Evolutionary conservation across 345 rosid species (phyloP).

Genomic region (Lumnitzera littorea): DNA sequence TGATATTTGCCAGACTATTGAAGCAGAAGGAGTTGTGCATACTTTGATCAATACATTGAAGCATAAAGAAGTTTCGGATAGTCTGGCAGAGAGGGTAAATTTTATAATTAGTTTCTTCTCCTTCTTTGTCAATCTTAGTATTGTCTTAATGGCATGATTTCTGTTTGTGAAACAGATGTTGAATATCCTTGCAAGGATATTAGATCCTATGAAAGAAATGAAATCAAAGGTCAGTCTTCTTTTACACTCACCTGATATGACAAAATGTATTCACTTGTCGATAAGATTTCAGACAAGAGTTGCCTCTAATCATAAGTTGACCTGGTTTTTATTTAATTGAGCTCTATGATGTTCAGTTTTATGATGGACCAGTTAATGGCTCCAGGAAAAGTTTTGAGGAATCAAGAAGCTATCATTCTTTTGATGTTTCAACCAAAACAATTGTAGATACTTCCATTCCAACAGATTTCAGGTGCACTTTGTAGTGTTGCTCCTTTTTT

Average conservation of each 20-base stretch:
- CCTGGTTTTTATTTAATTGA: conserved; percentile 10
- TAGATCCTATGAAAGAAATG: conserved; percentile 72
- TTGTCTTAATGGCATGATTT: conserved; percentile 7
- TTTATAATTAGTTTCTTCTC: neutral
- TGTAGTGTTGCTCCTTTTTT: no score
- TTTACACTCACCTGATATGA: conserved; percentile 8
- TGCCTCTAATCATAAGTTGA: conserved; percentile 2
- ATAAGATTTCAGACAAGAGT: neutral
- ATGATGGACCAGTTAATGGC: conserved; percentile 51
- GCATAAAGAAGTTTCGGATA: conserved; percentile 30
- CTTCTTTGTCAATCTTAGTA: neutral
- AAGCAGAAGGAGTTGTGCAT: conserved; percentile 57
- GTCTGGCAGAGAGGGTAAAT: conserved; percentile 53
- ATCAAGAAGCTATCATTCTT: conserved; percentile 12
- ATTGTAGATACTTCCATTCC: conserved; percentile 3
- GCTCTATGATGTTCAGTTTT: conserved; percentile 36
- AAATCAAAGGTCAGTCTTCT: conserved; percentile 56
- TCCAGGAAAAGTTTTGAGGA: conserved; percentile 16
- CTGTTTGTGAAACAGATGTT: conserved; percentile 43
- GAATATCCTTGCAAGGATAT: conserved; percentile 57
- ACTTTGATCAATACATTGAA: conserved; percentile 51
- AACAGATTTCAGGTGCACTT: no score
- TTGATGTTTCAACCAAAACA: conserved; percentile 14
- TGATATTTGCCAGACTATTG: conserved; percentile 50
- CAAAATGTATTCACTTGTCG: neutral